Evolutionary conservation across 2,329 filamentous ascomycete species (phyloP).

Genomic region (Penicillium concentricum): DNA sequence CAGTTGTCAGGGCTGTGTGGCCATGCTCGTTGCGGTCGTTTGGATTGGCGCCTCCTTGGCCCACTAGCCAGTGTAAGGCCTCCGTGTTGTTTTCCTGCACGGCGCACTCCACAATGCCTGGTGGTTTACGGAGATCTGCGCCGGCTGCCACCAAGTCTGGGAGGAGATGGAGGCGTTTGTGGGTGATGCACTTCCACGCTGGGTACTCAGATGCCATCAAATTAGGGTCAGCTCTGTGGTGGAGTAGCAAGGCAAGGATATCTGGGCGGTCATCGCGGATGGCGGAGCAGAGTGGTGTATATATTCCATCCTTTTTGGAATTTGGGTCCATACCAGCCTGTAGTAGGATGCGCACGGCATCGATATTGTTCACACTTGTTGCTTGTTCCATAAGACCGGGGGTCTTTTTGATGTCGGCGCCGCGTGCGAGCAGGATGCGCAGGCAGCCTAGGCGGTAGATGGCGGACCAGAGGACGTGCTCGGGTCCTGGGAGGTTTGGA

Average conservation of each 20-base stretch:
- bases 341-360: conserved; percentile 59
- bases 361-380: conserved; percentile 62
- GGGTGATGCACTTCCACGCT: conserved; percentile 66
- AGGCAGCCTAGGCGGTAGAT: conserved; percentile 60
- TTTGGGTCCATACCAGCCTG: conserved; percentile 62
- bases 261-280: conserved; percentile 66
- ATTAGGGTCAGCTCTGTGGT: conserved; percentile 53
- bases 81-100: conserved; percentile 62
- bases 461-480: conserved; percentile 67
- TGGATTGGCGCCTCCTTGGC: conserved; percentile 56
- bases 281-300: conserved; percentile 66
- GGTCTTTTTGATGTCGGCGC: conserved; percentile 60
- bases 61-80: conserved; percentile 60
- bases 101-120: conserved; percentile 65
- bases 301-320: conserved; percentile 63
- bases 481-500: conserved; percentile 66
- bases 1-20: conserved; percentile 63
- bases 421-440: conserved; percentile 57
- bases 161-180: conserved; percentile 60
- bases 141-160: conserved; percentile 61
- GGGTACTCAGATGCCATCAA: conserved; percentile 63
- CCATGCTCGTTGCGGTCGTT: conserved; percentile 61
- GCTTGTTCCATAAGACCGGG: conserved; percentile 66
- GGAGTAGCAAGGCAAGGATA: conserved; percentile 60
- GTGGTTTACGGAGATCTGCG: conserved; percentile 58